Conservation (phyloP, 2,329 filamentous ascomycete species). For the Stagonosporopsis tanaceti region DNA sequence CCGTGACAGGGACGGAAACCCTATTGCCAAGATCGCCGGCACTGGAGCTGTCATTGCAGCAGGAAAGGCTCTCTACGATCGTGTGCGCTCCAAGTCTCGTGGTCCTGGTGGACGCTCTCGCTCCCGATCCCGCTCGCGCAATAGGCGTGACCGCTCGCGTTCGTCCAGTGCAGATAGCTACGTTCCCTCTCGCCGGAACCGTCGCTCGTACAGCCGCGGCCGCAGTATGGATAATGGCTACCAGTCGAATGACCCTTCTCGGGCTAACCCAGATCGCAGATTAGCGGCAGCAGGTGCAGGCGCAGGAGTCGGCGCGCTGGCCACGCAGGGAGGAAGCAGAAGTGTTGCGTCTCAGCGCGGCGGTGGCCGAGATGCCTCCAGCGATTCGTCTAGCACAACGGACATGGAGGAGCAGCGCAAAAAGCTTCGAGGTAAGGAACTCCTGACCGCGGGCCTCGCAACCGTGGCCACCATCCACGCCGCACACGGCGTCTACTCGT, state of each 20-base stretch:
- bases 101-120: constrained; percentile 54
- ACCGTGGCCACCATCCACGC: constrained; percentile 75
- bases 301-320: constrained; percentile 48
- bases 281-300: constrained; percentile 44
- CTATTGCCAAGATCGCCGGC: constrained; percentile 58
- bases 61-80: constrained; percentile 63
- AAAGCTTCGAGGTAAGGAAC: constrained; percentile 71
- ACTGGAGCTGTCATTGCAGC: constrained; percentile 59
- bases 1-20: constrained; percentile 57
- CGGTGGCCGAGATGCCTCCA: constrained; percentile 33
- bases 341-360: constrained; percentile 14
- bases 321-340: constrained; percentile 32
- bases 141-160: constrained; percentile 54
- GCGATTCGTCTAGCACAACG: constrained; percentile 61
- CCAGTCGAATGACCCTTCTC: constrained; percentile 47
- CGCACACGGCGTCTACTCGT: constrained; percentile 69
- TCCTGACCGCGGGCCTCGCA: constrained; percentile 71
- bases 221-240: constrained; percentile 52
- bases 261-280: constrained; percentile 50
- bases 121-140: constrained; percentile 53
- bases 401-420: constrained; percentile 70
- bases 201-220: constrained; percentile 45
- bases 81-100: constrained; percentile 63
- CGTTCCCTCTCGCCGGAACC: constrained; percentile 56
- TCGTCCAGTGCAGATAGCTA: constrained; percentile 60